phyloP scores from a whole-genome alignment of 441 rosid genomes.

The Hypseocharis bilobata region DNA sequence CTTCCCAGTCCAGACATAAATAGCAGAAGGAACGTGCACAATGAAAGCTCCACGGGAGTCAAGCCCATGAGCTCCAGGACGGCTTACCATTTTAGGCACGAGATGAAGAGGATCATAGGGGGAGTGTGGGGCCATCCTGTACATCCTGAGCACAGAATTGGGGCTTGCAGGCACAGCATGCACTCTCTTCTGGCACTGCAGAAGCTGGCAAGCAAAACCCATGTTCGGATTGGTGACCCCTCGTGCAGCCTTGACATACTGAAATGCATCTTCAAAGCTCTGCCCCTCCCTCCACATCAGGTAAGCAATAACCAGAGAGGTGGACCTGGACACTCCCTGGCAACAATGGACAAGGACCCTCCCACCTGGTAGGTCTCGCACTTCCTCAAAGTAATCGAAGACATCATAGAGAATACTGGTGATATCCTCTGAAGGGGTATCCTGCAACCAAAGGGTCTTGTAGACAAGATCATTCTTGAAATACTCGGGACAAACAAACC shows the following conservation, averaged over 20 bases:
- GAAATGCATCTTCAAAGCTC: slow-evolving; percentile 72
- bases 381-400: slow-evolving; percentile 77
- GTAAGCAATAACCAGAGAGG: slow-evolving; percentile 68
- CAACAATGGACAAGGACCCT: slow-evolving; percentile 66
- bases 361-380: slow-evolving; percentile 58
- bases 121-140: slow-evolving; percentile 70
- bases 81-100: slow-evolving; percentile 54
- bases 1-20: slow-evolving; percentile 63
- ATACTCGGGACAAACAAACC: slow-evolving; percentile 69
- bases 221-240: slow-evolving; percentile 70
- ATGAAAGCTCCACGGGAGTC: slow-evolving; percentile 70
- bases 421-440: slow-evolving; percentile 64
- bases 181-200: slow-evolving; percentile 71
- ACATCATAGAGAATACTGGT: slow-evolving; percentile 69
- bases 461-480: slow-evolving; percentile 68
- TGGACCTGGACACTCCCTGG: slow-evolving; percentile 65
- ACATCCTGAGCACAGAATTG: slow-evolving; percentile 47
- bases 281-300: slow-evolving; percentile 76
- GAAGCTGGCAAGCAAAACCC: slow-evolving; percentile 70
- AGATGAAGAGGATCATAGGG: slow-evolving; percentile 71
- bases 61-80: slow-evolving; percentile 34
- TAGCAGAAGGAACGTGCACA: slow-evolving; percentile 47
- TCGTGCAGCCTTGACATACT: slow-evolving; percentile 62
- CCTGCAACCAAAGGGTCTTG: slow-evolving; percentile 69
- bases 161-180: slow-evolving; percentile 62